Base-by-base conservation (phyloP, 495 filamentous ascomycete genomes). In the Thozetella sp. region DNA sequence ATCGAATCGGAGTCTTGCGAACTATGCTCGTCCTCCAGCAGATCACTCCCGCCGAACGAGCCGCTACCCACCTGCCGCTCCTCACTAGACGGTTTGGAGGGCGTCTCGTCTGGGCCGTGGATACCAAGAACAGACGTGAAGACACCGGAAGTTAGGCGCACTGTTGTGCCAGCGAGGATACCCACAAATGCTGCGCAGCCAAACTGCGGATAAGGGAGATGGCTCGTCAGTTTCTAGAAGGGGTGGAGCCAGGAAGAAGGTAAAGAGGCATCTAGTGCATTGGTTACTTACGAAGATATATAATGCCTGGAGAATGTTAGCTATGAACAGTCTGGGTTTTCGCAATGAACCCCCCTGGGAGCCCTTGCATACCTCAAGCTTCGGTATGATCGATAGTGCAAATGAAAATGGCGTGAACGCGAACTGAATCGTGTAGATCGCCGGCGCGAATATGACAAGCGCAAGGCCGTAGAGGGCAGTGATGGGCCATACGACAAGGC, bases 131-230 rank as follows among this genome's bases (percentile, higher is more conserved):
- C 24, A 3, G 77, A 68, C 54, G 75, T 68, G 55, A 82, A 64
- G 53, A 77, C 58, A 51, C 61, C 66, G 25, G 72, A 76, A 23
- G 72, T 71, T 25, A 78, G 68, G 64, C 83, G 76, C 50, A 89
- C 67, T 11, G 81, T 53, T 15, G 75, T 61, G 26, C 83, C 88
- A 19, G 82, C 73, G 19, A 80, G 40, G 19, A 83, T 62, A 1
- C 88, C 90, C 58, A 88, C 76, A 22, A 89, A 56, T 13, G 77
- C 72, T 19, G 88, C 88, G 54, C 83, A 74, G 46, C 82, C 84
- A 24, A 91, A 68, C 72, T 84, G 48, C 37, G 15, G 20, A 3
- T 20, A n/a, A 25, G 11, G 22, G 22, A 11, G 45, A 46, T 24
- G 37, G 37, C 51, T 25, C 54, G 37, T 25, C 30, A 37, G 30